Evolutionary conservation across 345 rosid species (phyloP), one percentile per base, ranked within the genome.

Genomic region (Populus pruinosa): DNA sequence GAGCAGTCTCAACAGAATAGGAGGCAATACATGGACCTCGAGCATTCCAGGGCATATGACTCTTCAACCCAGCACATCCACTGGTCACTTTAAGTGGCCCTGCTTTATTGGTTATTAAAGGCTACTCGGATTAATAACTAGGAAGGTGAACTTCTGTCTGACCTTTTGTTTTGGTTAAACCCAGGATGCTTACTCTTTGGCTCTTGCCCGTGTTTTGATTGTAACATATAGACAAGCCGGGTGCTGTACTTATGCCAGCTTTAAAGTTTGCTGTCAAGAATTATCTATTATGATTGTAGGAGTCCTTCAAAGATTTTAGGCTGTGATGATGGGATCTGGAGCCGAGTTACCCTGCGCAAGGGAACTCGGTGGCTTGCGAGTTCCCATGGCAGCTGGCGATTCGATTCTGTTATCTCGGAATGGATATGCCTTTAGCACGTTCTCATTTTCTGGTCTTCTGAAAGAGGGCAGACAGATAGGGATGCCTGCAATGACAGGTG

Each of bases 61-160:
- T 70, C 85, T 78, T 85, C 96, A 62, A 79, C 87, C 67, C 89
- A 85, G 83, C 89, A 89, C 68, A 86, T 80, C 80, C 84, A 93
- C 81, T 92, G 96, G 94, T 88, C 93, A 29, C 96, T 90, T 38
- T 92, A 80, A 84, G 69, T 76, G 65, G 59, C 50, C 9, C 8
- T 8, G 18, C 50, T 23, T 21, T 20, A 17, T 23, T 56, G 33
- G 68, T 33, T 72, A 8, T 35, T 71, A 2, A 11, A 23, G 5
- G 20, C 29, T 44, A 13, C 31, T 77, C 69, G 5, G 56, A 43
- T 41, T 59, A 43, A 50, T 21, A 13, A 56, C 16, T 20, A 5
- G 31, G 69, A 14, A 27, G 59, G 61, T 49, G 21, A 77, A 44
- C 68, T 11, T 18, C 33, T n/a, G 36, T 25, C 53, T 50, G 49